Base-by-base conservation (phyloP, 2,329 filamentous ascomycete genomes). In the Chaetomium globosum region DNA sequence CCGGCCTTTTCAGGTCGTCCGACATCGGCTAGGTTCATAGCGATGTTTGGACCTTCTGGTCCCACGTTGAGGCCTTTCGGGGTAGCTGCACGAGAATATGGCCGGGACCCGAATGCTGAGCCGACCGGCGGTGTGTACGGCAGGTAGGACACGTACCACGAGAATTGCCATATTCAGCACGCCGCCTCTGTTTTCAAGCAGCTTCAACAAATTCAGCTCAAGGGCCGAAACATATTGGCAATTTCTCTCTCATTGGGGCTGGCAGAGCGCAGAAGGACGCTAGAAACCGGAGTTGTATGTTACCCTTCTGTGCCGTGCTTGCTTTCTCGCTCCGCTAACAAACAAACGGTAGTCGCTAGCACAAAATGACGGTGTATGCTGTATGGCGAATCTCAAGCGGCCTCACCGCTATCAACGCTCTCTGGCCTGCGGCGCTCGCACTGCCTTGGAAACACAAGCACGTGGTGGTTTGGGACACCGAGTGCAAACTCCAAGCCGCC, bases 381-480 rank as follows among this genome's bases (percentile, higher is more conserved):
- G 39, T n/a, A 43, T 21, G 21, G 19, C 12, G n/a, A 13, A 23
- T 16, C 36, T 5, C n/a, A 36, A 6, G 16, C 36, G 46, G 28
- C 46, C 49, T 57, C 31, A 52, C 63, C 57, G 52, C 62, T 54
- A n/a, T n/a, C 13, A 36, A 26, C 8, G 12, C 21, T n/a, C 28
- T 10, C 7, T 23, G 28, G 4, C 19, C 26, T 57, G 51, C 31
- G 4, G 52, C 36, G 33, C 10, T 6, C 21, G 52, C 13, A 4
- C n/a, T 23, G 31, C 31, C 13, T 21, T 58, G n/a, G 46, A 51
- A 48, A 52, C 46, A 58, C 31, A 65, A 33, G 61, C 58, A 65
- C 63, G 58, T 61, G 63, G 63, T 61, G 48, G 57, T 36, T 48
- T 33, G 49, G n/a, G 31, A 13, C 51, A 55, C 19, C 21, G 55